These are phyloP conservation scores for Ustulina deusta DNA, from an alignment of 2,329 filamentous ascomycete genomes.

Conservation along the genomic window DNA sequence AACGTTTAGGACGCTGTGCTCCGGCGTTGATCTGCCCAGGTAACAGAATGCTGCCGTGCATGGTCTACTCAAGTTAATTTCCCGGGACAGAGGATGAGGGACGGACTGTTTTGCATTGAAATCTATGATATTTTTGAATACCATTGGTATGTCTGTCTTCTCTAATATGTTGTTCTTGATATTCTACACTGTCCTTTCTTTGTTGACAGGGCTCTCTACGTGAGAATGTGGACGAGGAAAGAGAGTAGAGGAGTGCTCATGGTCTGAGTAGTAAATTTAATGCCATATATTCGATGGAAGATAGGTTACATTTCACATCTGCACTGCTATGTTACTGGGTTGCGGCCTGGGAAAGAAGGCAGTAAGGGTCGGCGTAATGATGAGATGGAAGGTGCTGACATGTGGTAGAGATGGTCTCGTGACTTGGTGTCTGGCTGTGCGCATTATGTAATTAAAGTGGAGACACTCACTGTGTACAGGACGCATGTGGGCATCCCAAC, in stretches of 20 bases:
- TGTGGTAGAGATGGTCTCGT: slow-evolving; percentile 36
- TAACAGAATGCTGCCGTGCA: background rate
- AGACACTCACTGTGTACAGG: slow-evolving; percentile 4
- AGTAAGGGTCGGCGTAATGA: background rate
- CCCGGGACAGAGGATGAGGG: background rate
- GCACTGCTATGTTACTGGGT: too few species aligned
- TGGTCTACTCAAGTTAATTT: background rate
- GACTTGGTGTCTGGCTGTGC: slow-evolving; percentile 43
- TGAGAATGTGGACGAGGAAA: background rate
- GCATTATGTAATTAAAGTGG: slow-evolving; percentile 40
- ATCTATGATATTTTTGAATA: background rate
- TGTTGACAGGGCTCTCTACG: background rate
- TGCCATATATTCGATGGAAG: too few species aligned
- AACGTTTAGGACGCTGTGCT: background rate
- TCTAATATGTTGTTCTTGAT: too few species aligned
- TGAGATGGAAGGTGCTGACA: background rate
- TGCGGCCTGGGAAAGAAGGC: too few species aligned
- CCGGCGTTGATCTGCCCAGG: background rate
- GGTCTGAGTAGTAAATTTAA: too few species aligned
- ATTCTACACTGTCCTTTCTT: too few species aligned
- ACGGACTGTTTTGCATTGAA: background rate
- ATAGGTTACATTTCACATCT: too few species aligned
- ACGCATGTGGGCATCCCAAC: background rate
- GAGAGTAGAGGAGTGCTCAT: background rate
- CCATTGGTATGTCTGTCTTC: too few species aligned